Evolutionary conservation across 108 stramenopile genomes (phyloP).

Genomic region (Pseudonitzschia multistriata): DNA sequence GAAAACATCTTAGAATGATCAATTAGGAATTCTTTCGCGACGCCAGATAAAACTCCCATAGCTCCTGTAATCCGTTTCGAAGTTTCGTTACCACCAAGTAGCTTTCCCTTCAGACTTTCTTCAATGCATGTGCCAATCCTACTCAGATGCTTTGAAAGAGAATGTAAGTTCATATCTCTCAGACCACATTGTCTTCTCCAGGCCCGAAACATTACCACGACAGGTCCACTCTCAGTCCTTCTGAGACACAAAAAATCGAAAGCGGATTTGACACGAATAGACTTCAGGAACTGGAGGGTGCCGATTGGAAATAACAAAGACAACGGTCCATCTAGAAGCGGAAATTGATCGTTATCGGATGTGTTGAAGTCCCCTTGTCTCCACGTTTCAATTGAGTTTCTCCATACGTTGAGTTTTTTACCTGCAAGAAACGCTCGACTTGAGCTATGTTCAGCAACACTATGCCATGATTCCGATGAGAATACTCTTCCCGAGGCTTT

Average conservation of each 20-base stretch:
- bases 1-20: constrained; percentile 20
- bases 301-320: constrained; percentile 30
- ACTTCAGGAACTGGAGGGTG: constrained; percentile 34
- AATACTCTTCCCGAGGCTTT: neutral
- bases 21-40: constrained; percentile 43
- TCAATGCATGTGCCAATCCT: constrained; percentile 41
- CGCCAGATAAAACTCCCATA: constrained; percentile 36
- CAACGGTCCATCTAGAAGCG: constrained; percentile 34
- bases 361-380: neutral
- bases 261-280: constrained; percentile 23
- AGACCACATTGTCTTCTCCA: constrained; percentile 45
- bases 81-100: constrained; percentile 11
- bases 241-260: constrained; percentile 30
- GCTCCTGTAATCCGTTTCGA: constrained; percentile 37
- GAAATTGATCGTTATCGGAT: constrained; percentile 26
- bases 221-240: constrained; percentile 44
- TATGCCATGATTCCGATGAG: neutral
- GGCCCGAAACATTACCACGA: constrained; percentile 30
- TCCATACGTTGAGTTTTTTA: constrained; percentile 6
- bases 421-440: neutral
- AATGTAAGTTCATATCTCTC: neutral
- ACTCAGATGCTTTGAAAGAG: constrained; percentile 41
- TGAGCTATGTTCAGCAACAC: neutral
- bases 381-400: constrained; percentile 3
- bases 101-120: constrained; percentile 21